A percentile compares a stretch with the other conserved stretches of the same genome.
Evolutionary conservation across 768 basidiomycete species (phyloP).

Genomic region (Trametes cinnabarina): DNA sequence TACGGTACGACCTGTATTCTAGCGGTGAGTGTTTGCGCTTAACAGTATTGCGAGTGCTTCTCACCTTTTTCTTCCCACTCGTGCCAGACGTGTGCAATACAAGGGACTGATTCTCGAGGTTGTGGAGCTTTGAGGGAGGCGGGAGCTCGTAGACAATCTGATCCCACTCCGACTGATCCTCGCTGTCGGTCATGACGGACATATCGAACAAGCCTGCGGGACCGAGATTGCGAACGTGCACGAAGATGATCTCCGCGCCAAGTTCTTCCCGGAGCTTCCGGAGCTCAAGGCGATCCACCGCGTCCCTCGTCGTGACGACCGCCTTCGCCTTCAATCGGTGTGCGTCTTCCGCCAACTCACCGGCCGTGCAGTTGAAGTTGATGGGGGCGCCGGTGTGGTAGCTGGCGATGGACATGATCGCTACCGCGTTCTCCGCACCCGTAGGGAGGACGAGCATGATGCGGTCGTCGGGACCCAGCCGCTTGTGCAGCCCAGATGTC

Average conservation of each 20-base stretch:
- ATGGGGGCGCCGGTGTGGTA: constrained; percentile 49
- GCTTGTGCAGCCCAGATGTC: constrained; percentile 27
- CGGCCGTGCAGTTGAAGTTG: constrained; percentile 44
- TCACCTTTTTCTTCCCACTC: constrained; percentile 54
- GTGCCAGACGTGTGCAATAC: constrained; percentile 63
- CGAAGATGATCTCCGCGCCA: constrained; percentile 39
- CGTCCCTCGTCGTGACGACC: constrained; percentile 42
- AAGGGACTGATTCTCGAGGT: constrained; percentile 46
- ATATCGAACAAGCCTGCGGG: constrained; percentile 18
- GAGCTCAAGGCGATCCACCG: constrained; percentile 39
- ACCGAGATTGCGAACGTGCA: constrained; percentile 7
- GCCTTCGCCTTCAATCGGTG: constrained; percentile 38
- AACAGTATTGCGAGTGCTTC: too few relatives aligned
- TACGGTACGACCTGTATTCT: constrained; percentile 41
- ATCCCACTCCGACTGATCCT: constrained; percentile 12
- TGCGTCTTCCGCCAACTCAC: constrained; percentile 45
- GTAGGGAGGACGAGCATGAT: constrained; percentile 45
- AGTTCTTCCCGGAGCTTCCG: constrained; percentile 33
- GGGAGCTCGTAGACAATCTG: constrained; percentile 2
- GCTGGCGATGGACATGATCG: constrained; percentile 40
- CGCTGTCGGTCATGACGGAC: constrained; percentile 12
- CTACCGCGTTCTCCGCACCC: constrained; percentile 45
- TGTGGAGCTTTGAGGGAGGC: constrained; percentile 33
- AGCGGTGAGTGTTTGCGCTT: too few relatives aligned
- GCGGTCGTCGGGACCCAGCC: constrained; percentile 43